Conservation (phyloP, 2,329 filamentous ascomycete genomes). For the Neofusicoccum cordaticola region DNA sequence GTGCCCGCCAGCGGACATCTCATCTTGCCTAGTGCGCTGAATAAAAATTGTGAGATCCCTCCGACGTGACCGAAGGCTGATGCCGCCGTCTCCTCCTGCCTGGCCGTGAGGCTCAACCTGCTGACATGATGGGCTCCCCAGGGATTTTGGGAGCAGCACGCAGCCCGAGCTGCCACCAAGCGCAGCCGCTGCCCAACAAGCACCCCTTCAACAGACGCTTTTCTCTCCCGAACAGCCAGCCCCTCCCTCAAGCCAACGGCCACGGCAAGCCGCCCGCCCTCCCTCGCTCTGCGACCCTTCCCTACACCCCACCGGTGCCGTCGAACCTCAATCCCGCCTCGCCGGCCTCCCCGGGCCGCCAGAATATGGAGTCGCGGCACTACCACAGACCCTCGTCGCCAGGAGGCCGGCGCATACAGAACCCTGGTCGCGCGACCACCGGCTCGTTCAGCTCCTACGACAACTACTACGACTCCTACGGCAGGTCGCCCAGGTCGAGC, state of each 20-base stretch:
- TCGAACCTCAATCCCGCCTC: conserved; percentile 2
- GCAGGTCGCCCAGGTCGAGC: conserved; percentile 32
- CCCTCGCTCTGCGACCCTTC: conserved; percentile 22
- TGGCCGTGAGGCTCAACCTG: neutral
- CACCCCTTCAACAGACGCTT: conserved; percentile 19
- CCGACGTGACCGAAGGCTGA: neutral
- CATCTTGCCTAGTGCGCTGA: neutral
- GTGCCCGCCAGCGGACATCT: neutral
- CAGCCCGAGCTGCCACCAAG: conserved; percentile 31
- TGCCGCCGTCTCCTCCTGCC: neutral
- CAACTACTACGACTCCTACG: conserved; percentile 28
- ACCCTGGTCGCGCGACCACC: conserved; percentile 36
- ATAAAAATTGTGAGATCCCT: neutral
- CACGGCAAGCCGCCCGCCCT: conserved; percentile 9
- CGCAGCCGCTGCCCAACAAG: conserved; percentile 18
- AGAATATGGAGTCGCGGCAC: conserved; percentile 17
- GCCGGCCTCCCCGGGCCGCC: conserved; percentile 15
- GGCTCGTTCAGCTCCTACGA: conserved; percentile 38
- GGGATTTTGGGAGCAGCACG: conserved; percentile 12
- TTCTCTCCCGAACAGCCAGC: conserved; percentile 15
- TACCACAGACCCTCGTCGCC: conserved; percentile 33
- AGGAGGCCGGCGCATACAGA: conserved; percentile 27
- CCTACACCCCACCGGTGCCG: conserved; percentile 21
- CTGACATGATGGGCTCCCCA: conserved; percentile 22
- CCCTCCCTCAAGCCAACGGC: conserved; percentile 25